A percentile compares a stretch with the other conserved stretches of the same genome.
These are phyloP conservation scores for Alternaria solani DNA, from an alignment of 2,329 filamentous ascomycete genomes.

Conservation along the genomic window DNA sequence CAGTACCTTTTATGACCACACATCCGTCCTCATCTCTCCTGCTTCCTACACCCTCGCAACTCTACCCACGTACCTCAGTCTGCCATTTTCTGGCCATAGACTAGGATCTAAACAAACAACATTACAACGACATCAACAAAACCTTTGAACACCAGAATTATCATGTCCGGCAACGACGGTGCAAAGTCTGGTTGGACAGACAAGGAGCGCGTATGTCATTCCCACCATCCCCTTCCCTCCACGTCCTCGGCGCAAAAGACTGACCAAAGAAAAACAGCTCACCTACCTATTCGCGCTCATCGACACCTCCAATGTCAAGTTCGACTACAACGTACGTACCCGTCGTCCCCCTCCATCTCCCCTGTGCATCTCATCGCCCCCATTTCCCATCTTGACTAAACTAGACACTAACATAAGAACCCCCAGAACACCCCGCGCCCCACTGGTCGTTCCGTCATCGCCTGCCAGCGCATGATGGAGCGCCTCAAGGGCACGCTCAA, in stretches of 20 bases:
- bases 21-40: neutral
- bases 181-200: constrained; percentile 24
- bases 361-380: neutral
- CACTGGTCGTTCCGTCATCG: constrained; percentile 20
- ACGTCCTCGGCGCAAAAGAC: neutral
- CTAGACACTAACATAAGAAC: neutral
- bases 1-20: neutral
- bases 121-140: neutral
- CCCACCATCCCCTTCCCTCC: too few relatives aligned
- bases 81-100: neutral
- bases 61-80: neutral
- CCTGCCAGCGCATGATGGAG: constrained; percentile 29
- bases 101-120: neutral
- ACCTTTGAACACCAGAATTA: neutral
- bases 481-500: constrained; percentile 30
- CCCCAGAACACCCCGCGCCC: constrained; percentile 28
- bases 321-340: constrained; percentile 24
- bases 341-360: neutral
- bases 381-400: neutral
- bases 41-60: neutral
- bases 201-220: constrained; percentile 19
- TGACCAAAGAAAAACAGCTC: constrained; percentile 10
- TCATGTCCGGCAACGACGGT: constrained; percentile 13
- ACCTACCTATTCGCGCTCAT: constrained; percentile 22
- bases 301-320: constrained; percentile 22